Conservation (phyloP, 108 stramenopile genomes). For the Stephanodiscus minutulus region DNA sequence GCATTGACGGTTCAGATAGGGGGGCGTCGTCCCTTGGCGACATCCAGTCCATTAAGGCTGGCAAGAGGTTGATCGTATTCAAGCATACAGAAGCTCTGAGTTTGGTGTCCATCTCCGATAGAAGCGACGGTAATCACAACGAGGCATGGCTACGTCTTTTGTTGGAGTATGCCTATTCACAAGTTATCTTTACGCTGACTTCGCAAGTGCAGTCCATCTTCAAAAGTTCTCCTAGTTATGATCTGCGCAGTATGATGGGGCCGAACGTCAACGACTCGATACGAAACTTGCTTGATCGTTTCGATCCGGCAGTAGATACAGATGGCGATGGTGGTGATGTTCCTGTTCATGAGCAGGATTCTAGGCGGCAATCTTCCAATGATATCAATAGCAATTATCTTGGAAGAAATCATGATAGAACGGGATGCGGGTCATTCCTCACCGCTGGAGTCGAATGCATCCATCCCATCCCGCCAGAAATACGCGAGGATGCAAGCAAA, state of each 20-base stretch:
- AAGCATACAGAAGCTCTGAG: constrained; percentile 71
- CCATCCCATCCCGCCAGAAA: constrained; percentile 63
- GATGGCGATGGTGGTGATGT: constrained; percentile 2
- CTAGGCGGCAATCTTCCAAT: background rate
- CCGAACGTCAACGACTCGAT: constrained; percentile 47
- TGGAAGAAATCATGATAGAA: constrained; percentile 10
- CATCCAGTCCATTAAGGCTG: constrained; percentile 60
- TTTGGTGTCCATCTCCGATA: constrained; percentile 53
- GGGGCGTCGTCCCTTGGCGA: constrained; percentile 59
- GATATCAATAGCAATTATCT: background rate
- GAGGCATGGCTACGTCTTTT: constrained; percentile 67
- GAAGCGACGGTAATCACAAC: constrained; percentile 20
- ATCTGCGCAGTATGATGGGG: constrained; percentile 60
- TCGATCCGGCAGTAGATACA: constrained; percentile 25
- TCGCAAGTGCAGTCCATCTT: constrained; percentile 69
- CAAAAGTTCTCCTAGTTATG: constrained; percentile 60
- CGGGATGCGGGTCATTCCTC: constrained; percentile 51
- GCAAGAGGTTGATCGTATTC: constrained; percentile 55
- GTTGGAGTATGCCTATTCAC: constrained; percentile 74
- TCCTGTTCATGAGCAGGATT: background rate
- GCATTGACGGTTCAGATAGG: constrained; percentile 18
- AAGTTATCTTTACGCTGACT: constrained; percentile 72
- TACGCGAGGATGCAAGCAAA: constrained; percentile 62
- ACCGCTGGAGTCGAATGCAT: constrained; percentile 62
- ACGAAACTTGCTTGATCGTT: constrained; percentile 43